phyloP scores from a whole-genome alignment of 2,329 filamentous ascomycete genomes.

The Epichloe gansuensis region DNA sequence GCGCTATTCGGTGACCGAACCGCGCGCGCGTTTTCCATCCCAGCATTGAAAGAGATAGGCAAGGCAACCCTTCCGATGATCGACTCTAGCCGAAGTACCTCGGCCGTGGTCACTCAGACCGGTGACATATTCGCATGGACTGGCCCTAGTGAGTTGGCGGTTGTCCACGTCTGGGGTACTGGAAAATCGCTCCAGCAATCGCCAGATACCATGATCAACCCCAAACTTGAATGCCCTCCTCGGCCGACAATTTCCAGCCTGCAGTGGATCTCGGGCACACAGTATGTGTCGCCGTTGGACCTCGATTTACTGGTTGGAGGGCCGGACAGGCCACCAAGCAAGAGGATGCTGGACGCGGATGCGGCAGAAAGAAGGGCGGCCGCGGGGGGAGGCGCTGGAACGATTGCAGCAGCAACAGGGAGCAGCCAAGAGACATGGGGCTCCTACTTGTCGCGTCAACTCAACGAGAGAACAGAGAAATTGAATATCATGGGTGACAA shows the following conservation, averaged over 20 bases:
- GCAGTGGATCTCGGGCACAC: constrained; percentile 93
- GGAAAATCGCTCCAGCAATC: constrained; percentile 49
- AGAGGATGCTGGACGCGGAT: constrained; percentile 73
- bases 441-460: constrained; percentile 71
- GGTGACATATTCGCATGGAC: constrained; percentile 83
- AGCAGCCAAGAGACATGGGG: constrained; percentile 48
- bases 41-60: constrained; percentile 73
- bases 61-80: constrained; percentile 53
- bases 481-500: constrained; percentile 70
- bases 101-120: constrained; percentile 58
- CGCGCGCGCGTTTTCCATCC: constrained; percentile 73
- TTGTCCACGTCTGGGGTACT: constrained; percentile 76
- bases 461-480: constrained; percentile 85
- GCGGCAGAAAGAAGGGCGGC: constrained; percentile 58
- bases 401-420: constrained; percentile 12
- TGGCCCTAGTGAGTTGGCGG: constrained; percentile 70
- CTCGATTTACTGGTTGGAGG: constrained; percentile 86
- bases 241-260: constrained; percentile 89
- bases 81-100: constrained; percentile 58
- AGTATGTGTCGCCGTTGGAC: constrained; percentile 75
- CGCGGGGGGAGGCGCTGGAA: constrained; percentile 16
- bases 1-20: constrained; percentile 75
- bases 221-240: constrained; percentile 57
- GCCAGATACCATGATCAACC: constrained; percentile 69
- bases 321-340: constrained; percentile 74